A percentile compares a stretch with the other conserved stretches of the same genome.
These are phyloP conservation scores for Cordyceps cicadae DNA, from an alignment of 2,329 filamentous ascomycete genomes.

Conservation along the genomic window DNA sequence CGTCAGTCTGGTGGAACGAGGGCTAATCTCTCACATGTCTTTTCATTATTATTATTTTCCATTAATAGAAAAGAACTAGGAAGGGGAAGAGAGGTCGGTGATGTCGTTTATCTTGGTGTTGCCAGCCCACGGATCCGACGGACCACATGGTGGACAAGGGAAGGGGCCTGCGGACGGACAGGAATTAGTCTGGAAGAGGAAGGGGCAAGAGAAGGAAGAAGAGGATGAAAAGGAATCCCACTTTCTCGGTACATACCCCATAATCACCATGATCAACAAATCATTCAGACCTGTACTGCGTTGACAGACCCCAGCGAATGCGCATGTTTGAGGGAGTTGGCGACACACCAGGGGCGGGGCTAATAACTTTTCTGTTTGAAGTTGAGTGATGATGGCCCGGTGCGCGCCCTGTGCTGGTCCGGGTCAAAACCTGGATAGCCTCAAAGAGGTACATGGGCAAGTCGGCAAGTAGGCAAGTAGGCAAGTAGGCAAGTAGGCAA, in stretches of 20 bases:
- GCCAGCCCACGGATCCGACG: background rate
- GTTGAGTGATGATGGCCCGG: background rate
- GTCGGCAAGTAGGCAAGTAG: too few species aligned
- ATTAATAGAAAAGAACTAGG: background rate
- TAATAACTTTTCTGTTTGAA: background rate
- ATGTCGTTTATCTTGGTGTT: background rate
- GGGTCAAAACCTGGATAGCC: background rate
- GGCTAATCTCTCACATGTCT: background rate
- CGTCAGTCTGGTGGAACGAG: background rate
- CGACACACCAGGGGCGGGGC: background rate
- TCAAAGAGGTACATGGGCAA: too few species aligned
- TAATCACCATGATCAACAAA: background rate
- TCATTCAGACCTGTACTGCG: background rate
- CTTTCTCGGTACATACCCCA: background rate
- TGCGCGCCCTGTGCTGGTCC: background rate
- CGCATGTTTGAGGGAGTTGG: slow-evolving; percentile 7
- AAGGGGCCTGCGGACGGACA: background rate
- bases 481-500: too few species aligned
- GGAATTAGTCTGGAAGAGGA: background rate
- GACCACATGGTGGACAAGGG: background rate
- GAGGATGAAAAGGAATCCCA: background rate
- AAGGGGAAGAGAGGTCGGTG: background rate
- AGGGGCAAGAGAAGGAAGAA: background rate
- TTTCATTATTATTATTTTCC: background rate
- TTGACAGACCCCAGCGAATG: background rate